Conservation (phyloP, 148 eudicot genomes). For the Diospyros kaki region DNA sequence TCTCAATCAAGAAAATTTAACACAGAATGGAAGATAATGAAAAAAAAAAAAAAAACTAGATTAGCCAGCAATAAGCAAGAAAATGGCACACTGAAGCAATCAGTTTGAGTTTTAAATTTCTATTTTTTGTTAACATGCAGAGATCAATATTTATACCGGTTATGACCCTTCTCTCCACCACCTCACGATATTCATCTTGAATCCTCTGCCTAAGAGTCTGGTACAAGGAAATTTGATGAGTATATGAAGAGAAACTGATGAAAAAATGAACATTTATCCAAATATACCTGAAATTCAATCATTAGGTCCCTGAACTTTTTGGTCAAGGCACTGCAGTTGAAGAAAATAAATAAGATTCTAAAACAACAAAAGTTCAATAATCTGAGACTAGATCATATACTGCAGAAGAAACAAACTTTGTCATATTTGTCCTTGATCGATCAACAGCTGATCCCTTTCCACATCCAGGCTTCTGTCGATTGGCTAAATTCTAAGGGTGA, state of each 20-base stretch:
- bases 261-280: not conserved
- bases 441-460: constrained; percentile 54
- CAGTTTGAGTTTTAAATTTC: not conserved
- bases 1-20: constrained; percentile 11
- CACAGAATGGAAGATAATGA: not conserved
- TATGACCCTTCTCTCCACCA: constrained; percentile 57
- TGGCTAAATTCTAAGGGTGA: constrained; percentile 37
- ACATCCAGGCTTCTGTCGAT: constrained; percentile 54
- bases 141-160: constrained; percentile 31
- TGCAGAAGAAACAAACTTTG: constrained; percentile 32
- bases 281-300: constrained; percentile 50
- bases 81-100: not conserved
- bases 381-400: not conserved
- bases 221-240: constrained; percentile 7
- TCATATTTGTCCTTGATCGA: constrained; percentile 49
- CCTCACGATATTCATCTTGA: constrained; percentile 60
- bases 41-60: not conserved
- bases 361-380: constrained; percentile 2
- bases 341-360: not conserved
- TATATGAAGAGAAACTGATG: not conserved
- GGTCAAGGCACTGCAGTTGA: constrained; percentile 39
- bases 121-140: not conserved
- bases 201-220: constrained; percentile 49
- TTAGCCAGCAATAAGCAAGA: not conserved
- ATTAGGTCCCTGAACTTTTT: constrained; percentile 50